Evolutionary conservation across 495 filamentous ascomycete genomes (phyloP).

Genomic region (Tirmania nivea): DNA sequence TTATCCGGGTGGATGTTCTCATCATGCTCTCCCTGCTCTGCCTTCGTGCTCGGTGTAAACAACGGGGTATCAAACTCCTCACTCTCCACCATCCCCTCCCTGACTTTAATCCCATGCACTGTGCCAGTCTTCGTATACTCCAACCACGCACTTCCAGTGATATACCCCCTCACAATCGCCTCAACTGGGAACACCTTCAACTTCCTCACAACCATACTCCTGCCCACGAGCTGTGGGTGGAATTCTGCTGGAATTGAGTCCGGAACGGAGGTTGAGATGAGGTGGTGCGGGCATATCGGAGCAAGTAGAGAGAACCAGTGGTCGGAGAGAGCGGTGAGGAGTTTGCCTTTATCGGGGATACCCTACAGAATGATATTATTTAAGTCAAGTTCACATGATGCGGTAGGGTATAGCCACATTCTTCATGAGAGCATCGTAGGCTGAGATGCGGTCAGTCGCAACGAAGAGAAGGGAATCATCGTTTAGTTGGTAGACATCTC

Average conservation of each 20-base stretch:
- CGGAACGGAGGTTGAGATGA: slow-evolving; percentile 48
- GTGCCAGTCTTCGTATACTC: slow-evolving; percentile 52
- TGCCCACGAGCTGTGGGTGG: slow-evolving; percentile 33
- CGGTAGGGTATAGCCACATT: slow-evolving; percentile 33
- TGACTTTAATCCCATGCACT: slow-evolving; percentile 53
- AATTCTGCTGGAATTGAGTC: slow-evolving; percentile 28
- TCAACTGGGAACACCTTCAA: slow-evolving; percentile 71
- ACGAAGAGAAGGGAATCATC: slow-evolving; percentile 64
- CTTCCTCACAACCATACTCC: slow-evolving; percentile 65
- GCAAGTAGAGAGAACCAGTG: slow-evolving; percentile 69
- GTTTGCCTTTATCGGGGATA: slow-evolving; percentile 58
- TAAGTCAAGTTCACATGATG: background rate
- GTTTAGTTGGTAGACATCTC: slow-evolving; percentile 60
- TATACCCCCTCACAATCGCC: slow-evolving; percentile 78
- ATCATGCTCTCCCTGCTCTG: slow-evolving; percentile 55
- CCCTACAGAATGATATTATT: slow-evolving; percentile 28
- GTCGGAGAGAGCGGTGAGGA: slow-evolving; percentile 63
- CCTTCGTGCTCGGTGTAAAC: slow-evolving; percentile 85
- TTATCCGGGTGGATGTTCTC: slow-evolving; percentile 69
- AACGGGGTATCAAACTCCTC: slow-evolving; percentile 46
- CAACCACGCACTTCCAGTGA: slow-evolving; percentile 80
- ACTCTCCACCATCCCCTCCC: slow-evolving; percentile 47
- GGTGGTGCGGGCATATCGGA: slow-evolving; percentile 45
- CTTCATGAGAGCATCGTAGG: slow-evolving; percentile 77
- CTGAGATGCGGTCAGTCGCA: slow-evolving; percentile 78